Evolutionary conservation across 495 filamentous ascomycete genomes (phyloP).

Genomic region (Lasiosphaeria miniovina): DNA sequence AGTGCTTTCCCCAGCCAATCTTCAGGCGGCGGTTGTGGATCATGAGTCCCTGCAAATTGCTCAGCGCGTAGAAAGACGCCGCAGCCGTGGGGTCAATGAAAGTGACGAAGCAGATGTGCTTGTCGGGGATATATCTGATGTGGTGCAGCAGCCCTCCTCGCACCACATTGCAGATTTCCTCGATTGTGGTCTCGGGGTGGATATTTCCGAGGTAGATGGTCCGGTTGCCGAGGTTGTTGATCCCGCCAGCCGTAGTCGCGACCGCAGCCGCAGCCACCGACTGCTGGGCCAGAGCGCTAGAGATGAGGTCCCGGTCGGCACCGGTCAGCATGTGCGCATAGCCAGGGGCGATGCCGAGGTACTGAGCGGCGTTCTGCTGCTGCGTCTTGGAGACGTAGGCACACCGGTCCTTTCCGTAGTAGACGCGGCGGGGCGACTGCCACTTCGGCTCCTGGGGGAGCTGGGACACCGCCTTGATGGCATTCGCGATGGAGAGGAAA

Average conservation of each 20-base stretch:
- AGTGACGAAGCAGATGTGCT: constrained; percentile 99
- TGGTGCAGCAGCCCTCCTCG: constrained; percentile 91
- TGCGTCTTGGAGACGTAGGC: constrained; percentile 99
- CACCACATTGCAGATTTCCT: constrained; percentile 97
- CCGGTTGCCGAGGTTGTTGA: constrained; percentile 94
- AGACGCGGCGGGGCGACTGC: constrained; percentile 91
- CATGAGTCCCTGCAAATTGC: constrained; percentile 96
- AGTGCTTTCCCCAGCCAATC: constrained; percentile 99
- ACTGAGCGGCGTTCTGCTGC: constrained; percentile 98
- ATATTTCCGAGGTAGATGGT: constrained; percentile 99
- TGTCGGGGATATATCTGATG: constrained; percentile 98
- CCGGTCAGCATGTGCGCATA: constrained; percentile 95
- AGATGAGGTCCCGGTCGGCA: constrained; percentile 92
- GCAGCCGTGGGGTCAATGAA: constrained; percentile 99
- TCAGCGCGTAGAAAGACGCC: constrained; percentile 95
- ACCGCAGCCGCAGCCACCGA: constrained; percentile 96
- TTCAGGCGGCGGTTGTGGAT: constrained; percentile 97
- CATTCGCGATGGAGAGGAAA: constrained; percentile 95
- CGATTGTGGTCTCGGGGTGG: constrained; percentile 96
- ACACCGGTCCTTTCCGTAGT: constrained; percentile 97
- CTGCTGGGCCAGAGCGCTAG: constrained; percentile 92
- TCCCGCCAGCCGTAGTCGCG: constrained; percentile 90
- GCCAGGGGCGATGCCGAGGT: constrained; percentile 94
- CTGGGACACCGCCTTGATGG: constrained; percentile 97
- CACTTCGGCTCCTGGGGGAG: constrained; percentile 95